Conservation (phyloP, 768 basidiomycete genomes). For the Macrolepiota dolichaula region DNA sequence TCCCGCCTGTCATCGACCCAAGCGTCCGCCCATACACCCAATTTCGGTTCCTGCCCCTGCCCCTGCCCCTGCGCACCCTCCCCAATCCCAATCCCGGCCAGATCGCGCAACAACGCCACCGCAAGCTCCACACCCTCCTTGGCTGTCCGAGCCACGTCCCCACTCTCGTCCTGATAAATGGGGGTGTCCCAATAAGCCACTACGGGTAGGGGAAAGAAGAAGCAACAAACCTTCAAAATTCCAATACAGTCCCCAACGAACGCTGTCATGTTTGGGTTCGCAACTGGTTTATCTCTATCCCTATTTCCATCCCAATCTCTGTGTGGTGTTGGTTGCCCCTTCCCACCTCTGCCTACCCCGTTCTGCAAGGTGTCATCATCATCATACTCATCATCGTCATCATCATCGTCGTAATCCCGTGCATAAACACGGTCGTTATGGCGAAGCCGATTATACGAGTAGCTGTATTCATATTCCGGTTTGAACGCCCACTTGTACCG, state of each 20-base stretch:
- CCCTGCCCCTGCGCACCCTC: not conserved
- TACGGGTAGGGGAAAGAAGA: too few species aligned
- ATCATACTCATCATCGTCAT: too few species aligned
- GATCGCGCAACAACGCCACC: not conserved
- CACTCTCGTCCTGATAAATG: not conserved
- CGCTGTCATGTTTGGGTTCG: conserved; percentile 51
- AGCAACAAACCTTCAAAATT: not conserved
- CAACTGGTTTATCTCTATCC: conserved; percentile 42
- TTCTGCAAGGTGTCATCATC: too few species aligned
- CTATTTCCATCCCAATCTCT: too few species aligned
- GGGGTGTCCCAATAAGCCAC: too few species aligned
- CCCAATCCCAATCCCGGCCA: not conserved
- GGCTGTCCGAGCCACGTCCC: not conserved
- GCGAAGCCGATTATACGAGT: too few species aligned
- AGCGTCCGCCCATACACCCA: conserved; percentile 1
- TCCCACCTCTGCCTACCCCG: too few species aligned
- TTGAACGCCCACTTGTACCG: conserved; percentile 81
- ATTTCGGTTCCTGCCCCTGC: not conserved
- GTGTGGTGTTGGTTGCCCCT: too few species aligned
- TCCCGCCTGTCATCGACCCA: conserved; percentile 6
- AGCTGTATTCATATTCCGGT: conserved; percentile 59
- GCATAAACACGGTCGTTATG: too few species aligned
- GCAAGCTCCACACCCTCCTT: conserved; percentile 7
- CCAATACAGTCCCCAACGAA: conserved; percentile 31
- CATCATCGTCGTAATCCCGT: too few species aligned